These are phyloP conservation scores for Eustoma russellianum DNA, from an alignment of 257 asterid species.

Conservation along the genomic window DNA sequence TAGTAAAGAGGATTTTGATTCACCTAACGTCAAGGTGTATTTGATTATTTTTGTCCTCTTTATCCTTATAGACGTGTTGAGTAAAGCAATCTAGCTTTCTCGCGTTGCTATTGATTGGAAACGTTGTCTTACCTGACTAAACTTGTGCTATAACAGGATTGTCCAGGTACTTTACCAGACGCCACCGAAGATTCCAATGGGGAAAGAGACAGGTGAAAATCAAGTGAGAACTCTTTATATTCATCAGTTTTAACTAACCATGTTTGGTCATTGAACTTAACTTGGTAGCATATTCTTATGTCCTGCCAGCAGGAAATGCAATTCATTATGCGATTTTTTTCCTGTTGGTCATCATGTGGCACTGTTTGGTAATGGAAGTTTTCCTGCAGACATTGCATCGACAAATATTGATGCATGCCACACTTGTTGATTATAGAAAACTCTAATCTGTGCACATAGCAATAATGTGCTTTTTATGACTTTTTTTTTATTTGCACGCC, in stretches of 20 bases:
- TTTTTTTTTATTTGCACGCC: no score
- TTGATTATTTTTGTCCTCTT: conserved; percentile 11
- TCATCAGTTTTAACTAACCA: conserved; percentile 13
- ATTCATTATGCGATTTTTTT: background rate
- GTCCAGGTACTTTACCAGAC: conserved; percentile 29
- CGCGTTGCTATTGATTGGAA: conserved; percentile 11
- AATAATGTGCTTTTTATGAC: no score
- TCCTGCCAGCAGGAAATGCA: no score
- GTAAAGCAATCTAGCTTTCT: conserved; percentile 4
- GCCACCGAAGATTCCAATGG: conserved; percentile 21
- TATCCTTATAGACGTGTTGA: conserved; percentile 9
- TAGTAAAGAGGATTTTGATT: conserved; percentile 23
- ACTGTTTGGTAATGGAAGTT: no score
- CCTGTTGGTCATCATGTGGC: background rate
- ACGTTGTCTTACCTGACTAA: conserved; percentile 11
- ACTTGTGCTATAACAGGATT: conserved; percentile 36
- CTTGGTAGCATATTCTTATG: no score
- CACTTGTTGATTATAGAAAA: no score
- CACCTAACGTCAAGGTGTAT: conserved; percentile 26
- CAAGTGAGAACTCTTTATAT: conserved; percentile 32
- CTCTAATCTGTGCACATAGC: no score
- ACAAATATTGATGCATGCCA: no score
- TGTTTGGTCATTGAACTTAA: background rate
- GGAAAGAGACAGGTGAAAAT: conserved; percentile 53
- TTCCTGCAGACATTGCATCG: no score